Conservation (phyloP, 2,329 filamentous ascomycete species). For the Daldinia eschscholtzii region DNA sequence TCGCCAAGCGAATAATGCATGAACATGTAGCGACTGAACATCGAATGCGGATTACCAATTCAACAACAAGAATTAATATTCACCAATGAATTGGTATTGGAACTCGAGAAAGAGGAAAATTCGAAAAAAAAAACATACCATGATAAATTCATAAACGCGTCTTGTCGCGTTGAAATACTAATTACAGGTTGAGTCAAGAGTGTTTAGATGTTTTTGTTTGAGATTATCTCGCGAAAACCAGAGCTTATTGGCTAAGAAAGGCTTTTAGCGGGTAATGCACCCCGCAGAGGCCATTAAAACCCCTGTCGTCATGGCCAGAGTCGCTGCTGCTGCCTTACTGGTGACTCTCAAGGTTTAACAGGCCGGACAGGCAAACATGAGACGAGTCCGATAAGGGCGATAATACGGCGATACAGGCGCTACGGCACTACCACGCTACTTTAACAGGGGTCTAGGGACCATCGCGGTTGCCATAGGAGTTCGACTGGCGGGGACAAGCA, state of each 20-base stretch:
- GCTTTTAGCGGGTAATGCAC: slow-evolving; percentile 18
- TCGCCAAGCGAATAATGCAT: slow-evolving; percentile 10
- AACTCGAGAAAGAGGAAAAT: slow-evolving; percentile 8
- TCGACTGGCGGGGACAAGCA: slow-evolving; percentile 36
- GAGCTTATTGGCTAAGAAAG: slow-evolving; percentile 33
- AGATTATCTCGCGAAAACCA: slow-evolving; percentile 27
- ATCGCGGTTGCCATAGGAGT: slow-evolving; percentile 51
- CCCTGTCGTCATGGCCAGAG: slow-evolving; percentile 3
- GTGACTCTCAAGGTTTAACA: slow-evolving; percentile 10
- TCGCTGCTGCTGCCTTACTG: slow-evolving; percentile 6
- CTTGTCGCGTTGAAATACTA: slow-evolving; percentile 35
- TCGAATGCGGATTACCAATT: slow-evolving; percentile 6
- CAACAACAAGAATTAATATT: neutral
- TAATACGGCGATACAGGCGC: slow-evolving; percentile 8
- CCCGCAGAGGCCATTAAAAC: slow-evolving; percentile 11
- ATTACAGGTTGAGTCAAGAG: slow-evolving; percentile 37
- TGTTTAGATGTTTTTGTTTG: slow-evolving; percentile 42
- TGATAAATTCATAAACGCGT: slow-evolving; percentile 36
- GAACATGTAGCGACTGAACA: slow-evolving; percentile 2
- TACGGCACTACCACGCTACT: slow-evolving; percentile 7
- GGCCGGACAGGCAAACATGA: neutral
- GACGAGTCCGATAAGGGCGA: slow-evolving; percentile 6
- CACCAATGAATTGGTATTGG: slow-evolving; percentile 5
- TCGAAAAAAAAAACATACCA: slow-evolving; percentile 36
- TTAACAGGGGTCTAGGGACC: slow-evolving; percentile 4